These are phyloP conservation scores for Penicillium sclerotiorum DNA, from an alignment of 2,329 filamentous ascomycete species.

Conservation along the genomic window DNA sequence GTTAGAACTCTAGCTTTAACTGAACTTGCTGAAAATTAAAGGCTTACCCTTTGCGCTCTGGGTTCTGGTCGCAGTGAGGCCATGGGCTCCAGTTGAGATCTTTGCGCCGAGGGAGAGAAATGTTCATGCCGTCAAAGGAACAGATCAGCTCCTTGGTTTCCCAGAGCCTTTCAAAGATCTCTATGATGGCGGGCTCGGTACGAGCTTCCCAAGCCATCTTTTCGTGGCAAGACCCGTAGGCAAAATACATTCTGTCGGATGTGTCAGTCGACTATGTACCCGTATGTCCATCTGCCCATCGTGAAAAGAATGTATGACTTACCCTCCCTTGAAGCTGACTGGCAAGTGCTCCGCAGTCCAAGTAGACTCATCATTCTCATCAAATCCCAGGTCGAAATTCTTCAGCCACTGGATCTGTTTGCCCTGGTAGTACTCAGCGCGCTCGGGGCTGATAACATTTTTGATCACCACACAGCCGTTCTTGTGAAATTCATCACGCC, in stretches of 20 bases:
- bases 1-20: no score
- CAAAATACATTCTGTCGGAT: conserved; percentile 21
- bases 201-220: conserved; percentile 50
- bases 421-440: conserved; percentile 44
- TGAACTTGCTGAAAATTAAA: no score
- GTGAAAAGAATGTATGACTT: no score
- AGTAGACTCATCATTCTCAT: conserved; percentile 42
- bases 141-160: conserved; percentile 24
- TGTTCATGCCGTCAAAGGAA: conserved; percentile 40
- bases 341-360: conserved; percentile 51
- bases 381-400: conserved; percentile 47
- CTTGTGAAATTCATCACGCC: conserved; percentile 47
- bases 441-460: conserved; percentile 41
- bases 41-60: conserved; percentile 41
- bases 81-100: conserved; percentile 45
- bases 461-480: conserved; percentile 49
- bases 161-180: conserved; percentile 49
- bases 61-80: conserved; percentile 52
- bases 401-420: conserved; percentile 49
- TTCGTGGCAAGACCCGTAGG: conserved; percentile 46
- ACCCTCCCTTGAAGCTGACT: conserved; percentile 46
- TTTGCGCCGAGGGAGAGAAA: conserved; percentile 46
- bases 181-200: conserved; percentile 45
- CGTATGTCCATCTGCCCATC: background rate
- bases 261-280: background rate